Percentiles rank a stretch among this genome's conserved stretches.
These are phyloP conservation scores for Myriosclerotinia curreyana DNA, from an alignment of 2,329 filamentous ascomycete species.

Conservation along the genomic window DNA sequence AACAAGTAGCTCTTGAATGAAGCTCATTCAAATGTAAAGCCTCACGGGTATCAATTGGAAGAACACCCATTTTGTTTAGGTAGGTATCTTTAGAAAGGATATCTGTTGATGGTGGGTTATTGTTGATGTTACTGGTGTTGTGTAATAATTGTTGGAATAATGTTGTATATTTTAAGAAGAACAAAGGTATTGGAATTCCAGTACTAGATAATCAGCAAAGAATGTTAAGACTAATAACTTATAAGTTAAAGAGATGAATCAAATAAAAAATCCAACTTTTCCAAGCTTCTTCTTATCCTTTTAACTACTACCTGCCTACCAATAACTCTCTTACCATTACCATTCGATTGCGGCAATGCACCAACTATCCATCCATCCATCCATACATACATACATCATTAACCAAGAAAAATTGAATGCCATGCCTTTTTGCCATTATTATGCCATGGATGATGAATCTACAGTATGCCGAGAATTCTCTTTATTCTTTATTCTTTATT, in stretches of 20 bases:
- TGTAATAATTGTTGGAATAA: neutral
- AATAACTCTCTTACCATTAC: neutral
- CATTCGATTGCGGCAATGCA: neutral
- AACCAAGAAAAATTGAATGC: no score
- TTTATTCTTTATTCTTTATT: no score
- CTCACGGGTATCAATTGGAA: conserved; percentile 21
- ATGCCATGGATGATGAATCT: no score
- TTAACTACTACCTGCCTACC: no score
- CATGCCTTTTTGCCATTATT: no score
- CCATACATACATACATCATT: no score
- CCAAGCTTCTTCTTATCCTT: neutral
- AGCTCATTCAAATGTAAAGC: conserved; percentile 12
- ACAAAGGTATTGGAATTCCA: no score
- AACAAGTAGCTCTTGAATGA: conserved; percentile 13
- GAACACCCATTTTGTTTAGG: conserved; percentile 15
- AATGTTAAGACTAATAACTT: no score
- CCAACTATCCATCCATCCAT: no score
- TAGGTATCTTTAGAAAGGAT: neutral
- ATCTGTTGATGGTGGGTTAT: neutral
- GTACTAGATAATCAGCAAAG: no score
- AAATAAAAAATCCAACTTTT: conserved; percentile 3
- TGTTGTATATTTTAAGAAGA: neutral
- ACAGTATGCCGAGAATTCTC: neutral
- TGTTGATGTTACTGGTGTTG: neutral
- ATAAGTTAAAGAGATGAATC: neutral